These are phyloP conservation scores for Diplodia sapinea DNA, from an alignment of 2,329 filamentous ascomycete species.

Conservation along the genomic window DNA sequence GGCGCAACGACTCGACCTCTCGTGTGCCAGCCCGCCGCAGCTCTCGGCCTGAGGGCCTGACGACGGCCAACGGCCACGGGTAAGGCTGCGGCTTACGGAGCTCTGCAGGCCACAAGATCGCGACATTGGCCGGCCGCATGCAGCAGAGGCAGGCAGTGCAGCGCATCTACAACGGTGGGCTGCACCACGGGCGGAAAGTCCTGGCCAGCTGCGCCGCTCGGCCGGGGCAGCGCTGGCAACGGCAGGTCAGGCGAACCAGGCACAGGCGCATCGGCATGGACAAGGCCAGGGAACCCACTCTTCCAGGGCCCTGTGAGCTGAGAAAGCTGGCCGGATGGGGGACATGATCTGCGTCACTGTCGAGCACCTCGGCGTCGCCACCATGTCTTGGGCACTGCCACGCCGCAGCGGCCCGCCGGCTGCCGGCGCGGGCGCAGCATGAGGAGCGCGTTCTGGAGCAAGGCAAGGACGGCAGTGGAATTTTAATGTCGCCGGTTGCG, in stretches of 20 bases:
- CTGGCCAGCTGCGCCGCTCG: background rate
- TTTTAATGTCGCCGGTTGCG: background rate
- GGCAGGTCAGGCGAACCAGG: conserved; percentile 19
- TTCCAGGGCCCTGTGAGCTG: conserved; percentile 8
- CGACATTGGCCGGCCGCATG: background rate
- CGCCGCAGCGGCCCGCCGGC: conserved; percentile 10
- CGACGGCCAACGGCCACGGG: background rate
- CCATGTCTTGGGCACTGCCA: conserved; percentile 16
- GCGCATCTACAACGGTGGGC: conserved; percentile 1
- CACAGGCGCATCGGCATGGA: conserved; percentile 18
- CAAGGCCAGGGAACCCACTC: conserved; percentile 4
- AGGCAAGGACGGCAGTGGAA: background rate
- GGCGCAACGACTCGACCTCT: conserved; percentile 4
- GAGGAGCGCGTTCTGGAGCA: background rate
- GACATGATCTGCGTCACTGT: conserved; percentile 1
- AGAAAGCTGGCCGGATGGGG: background rate
- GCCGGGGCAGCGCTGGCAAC: background rate
- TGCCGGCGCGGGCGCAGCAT: conserved; percentile 2
- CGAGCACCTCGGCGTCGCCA: too few species aligned
- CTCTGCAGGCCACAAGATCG: background rate
- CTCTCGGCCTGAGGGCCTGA: background rate
- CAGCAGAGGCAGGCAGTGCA: conserved; percentile 10
- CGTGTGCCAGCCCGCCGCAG: conserved; percentile 13
- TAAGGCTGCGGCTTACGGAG: conserved; percentile 4
- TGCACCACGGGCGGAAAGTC: background rate